Base-by-base conservation (phyloP, 176 grass and related monocot species). In the Eleusine indica region DNA sequence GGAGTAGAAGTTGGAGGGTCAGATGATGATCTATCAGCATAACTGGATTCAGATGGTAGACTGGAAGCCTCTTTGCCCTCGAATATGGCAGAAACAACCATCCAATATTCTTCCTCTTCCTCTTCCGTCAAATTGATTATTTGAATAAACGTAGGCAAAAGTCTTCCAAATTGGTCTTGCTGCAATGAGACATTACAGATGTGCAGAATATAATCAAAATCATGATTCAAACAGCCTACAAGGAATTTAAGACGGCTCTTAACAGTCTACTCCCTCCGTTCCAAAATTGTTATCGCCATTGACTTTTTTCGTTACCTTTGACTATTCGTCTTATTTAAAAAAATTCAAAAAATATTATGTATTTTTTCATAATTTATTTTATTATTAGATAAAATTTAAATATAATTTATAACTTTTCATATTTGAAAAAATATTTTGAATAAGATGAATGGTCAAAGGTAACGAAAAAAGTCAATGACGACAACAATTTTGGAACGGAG, bases 131-230 rank as follows among this genome's bases (percentile, higher is more conserved):
- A 86, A 88, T 98, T 86, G 77, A 95, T 98, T 84, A 95, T 83
- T 94, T 95, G 96, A 74, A 98, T 85, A 79, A 92, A 98, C 56
- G 96, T 95, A 52, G 93, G 96, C 60, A 98, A 83, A 74, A 98
- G 80, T 80, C 96, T 92, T 76, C 90, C 91, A 91, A 98, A 98
- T 84, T 98, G 96, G 86, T 98, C 96, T 95, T 98, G 93, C 96
- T 95, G 89, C 75, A 87, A 41, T 35, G 88, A 83, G 22, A 67
- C 14, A 69, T 51, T 41, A 61, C 12, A 82, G 41, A 64, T 25
- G 51, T 48, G 73, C 17, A 88, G 18, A 13, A 80, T 21, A 84
- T 74, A 74, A 78, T 78, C 35, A 83, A 83, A 38, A 32, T 14
- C 43, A 49, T 67, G 46, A 66, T 70, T 64, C 54, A 71, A 70